Conservation (phyloP, 2,329 filamentous ascomycete genomes). For the Venturia aucupariae region DNA sequence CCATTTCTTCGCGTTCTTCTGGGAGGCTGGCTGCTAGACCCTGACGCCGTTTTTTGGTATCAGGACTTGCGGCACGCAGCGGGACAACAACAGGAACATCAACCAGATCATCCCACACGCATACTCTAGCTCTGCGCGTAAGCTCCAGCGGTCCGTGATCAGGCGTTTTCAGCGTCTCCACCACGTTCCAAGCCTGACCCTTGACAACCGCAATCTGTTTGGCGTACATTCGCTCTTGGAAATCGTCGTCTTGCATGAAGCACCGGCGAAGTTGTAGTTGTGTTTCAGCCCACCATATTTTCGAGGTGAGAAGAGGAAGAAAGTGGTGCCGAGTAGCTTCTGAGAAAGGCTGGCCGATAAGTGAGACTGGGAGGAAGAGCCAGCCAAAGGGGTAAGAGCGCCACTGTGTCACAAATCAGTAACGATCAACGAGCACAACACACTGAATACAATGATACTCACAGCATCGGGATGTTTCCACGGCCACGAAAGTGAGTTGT, state of each 20-base stretch:
- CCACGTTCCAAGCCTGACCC: conserved; percentile 97
- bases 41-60: conserved; percentile 53
- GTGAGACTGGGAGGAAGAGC: conserved; percentile 91
- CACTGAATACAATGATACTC: conserved; percentile 25
- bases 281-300: conserved; percentile 94
- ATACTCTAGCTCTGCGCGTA: conserved; percentile 80
- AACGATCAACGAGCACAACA: conserved; percentile 30
- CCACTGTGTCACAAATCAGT: conserved; percentile 40
- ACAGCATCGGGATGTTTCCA: conserved; percentile 96
- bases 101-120: conserved; percentile 96
- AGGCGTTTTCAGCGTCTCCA: conserved; percentile 85
- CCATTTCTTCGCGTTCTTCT: conserved; percentile 72
- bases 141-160: conserved; percentile 93
- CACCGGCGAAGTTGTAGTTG: conserved; percentile 76
- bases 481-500: conserved; percentile 96
- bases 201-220: conserved; percentile 98
- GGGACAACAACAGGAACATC: conserved; percentile 92
- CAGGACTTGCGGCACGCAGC: conserved; percentile 74
- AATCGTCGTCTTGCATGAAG: conserved; percentile 88
- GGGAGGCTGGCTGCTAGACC: neutral
- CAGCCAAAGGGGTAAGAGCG: conserved; percentile 94
- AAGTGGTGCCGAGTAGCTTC: conserved; percentile 91
- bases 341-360: conserved; percentile 94
- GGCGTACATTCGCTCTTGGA: conserved; percentile 98
- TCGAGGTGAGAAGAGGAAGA: conserved; percentile 87